These are phyloP conservation scores for Orbilia brochopaga DNA, from an alignment of 2,329 filamentous ascomycete genomes.

Conservation along the genomic window DNA sequence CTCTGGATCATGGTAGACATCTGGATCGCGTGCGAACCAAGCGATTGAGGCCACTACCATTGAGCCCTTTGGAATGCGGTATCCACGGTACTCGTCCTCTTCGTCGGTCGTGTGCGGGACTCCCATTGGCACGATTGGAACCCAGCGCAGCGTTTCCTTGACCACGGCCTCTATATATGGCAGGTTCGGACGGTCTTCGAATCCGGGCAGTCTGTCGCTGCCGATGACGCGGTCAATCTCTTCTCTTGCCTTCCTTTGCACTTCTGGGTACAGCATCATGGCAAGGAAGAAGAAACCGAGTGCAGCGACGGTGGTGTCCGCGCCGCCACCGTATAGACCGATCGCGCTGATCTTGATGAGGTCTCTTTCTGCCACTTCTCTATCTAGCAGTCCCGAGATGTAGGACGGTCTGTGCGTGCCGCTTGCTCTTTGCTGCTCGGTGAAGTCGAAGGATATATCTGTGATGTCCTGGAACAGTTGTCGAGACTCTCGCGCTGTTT, in stretches of 20 bases:
- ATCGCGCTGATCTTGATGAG: conserved; percentile 55
- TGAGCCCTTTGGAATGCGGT: conserved; percentile 61
- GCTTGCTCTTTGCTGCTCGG: conserved; percentile 12
- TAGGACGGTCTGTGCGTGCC: conserved; percentile 26
- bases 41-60: conserved; percentile 62
- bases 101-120: conserved; percentile 61
- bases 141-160: conserved; percentile 66
- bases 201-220: conserved; percentile 60
- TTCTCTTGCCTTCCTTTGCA: conserved; percentile 61
- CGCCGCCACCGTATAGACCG: conserved; percentile 61
- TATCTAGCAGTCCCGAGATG: conserved; percentile 36
- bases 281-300: conserved; percentile 61
- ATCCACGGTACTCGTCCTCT: conserved; percentile 61
- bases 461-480: conserved; percentile 43
- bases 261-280: conserved; percentile 62
- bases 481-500: conserved; percentile 58
- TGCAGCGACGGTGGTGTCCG: conserved; percentile 60
- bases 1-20: conserved; percentile 55
- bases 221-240: conserved; percentile 64
- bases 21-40: conserved; percentile 62
- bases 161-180: conserved; percentile 65
- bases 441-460: conserved; percentile 26
- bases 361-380: conserved; percentile 9
- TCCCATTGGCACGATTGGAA: conserved; percentile 60
- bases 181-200: conserved; percentile 62